These are phyloP conservation scores for Aeschynomene evenia DNA, from an alignment of 306 rosid genomes.

Conservation along the genomic window DNA sequence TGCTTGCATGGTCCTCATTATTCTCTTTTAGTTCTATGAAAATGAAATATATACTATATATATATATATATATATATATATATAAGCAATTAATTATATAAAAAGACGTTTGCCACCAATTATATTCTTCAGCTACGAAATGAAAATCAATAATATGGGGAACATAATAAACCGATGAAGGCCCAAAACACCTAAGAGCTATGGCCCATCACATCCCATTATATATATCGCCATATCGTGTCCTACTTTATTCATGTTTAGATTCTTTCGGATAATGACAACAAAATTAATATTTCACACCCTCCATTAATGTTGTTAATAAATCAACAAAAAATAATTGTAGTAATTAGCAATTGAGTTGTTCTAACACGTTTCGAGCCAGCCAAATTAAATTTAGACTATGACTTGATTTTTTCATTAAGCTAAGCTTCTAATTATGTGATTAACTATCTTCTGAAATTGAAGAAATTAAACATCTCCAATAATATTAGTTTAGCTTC, in stretches of 20 bases:
- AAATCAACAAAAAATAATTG: background rate
- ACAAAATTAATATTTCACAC: background rate
- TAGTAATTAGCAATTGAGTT: background rate
- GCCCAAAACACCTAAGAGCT: background rate
- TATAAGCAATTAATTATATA: no score
- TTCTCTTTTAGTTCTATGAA: background rate
- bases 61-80: no score
- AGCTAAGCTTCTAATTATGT: background rate
- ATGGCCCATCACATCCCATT: background rate
- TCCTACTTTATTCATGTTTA: background rate
- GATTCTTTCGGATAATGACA: background rate
- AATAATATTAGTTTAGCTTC: background rate
- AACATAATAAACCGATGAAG: background rate
- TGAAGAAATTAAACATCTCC: background rate
- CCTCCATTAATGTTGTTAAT: background rate
- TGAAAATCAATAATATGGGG: background rate
- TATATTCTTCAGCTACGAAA: background rate
- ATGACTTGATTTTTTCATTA: background rate
- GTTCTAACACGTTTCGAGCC: background rate
- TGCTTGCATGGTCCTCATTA: background rate
- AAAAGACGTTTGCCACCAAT: no score
- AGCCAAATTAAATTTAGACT: background rate
- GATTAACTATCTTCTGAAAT: background rate
- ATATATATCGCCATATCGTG: background rate
- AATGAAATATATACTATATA: background rate